Percentiles rank a stretch among this genome's conserved stretches.
Conservation (phyloP, 441 rosid species). For the Erodium texanum region DNA sequence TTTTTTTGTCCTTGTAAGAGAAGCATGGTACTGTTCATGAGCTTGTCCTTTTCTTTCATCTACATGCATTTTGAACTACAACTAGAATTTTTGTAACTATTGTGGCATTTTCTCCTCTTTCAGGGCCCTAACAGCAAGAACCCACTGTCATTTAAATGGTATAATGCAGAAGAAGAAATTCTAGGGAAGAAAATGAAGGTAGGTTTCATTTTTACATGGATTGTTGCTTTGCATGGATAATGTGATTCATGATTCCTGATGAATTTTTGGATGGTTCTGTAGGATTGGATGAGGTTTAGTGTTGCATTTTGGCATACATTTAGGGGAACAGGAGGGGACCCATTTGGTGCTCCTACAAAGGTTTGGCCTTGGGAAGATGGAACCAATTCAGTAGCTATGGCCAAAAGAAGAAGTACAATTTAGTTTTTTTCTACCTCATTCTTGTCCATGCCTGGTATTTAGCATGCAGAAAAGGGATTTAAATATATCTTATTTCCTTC, state of each 20-base stretch:
- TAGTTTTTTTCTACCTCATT: constrained; percentile 1
- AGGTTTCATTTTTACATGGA: not conserved
- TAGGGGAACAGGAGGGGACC: constrained; percentile 82
- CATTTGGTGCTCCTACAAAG: constrained; percentile 83
- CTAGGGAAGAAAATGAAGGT: constrained; percentile 99
- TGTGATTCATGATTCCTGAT: constrained; percentile 17
- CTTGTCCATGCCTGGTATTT: not conserved
- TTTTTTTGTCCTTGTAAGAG: not conserved
- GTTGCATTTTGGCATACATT: constrained; percentile 99
- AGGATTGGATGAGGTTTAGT: constrained; percentile 98
- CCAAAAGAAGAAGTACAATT: constrained; percentile 87
- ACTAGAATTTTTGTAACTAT: not conserved
- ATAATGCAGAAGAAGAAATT: constrained; percentile 74
- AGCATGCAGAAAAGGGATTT: not conserved
- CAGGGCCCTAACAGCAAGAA: constrained; percentile 78
- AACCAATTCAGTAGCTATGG: constrained; percentile 81
- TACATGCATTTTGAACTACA: not conserved
- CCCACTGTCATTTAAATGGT: constrained; percentile 81
- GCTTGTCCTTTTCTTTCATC: not conserved
- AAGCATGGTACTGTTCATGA: not conserved
- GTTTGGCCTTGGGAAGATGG: constrained; percentile 99
- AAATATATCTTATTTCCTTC: not conserved
- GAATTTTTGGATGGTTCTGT: constrained; percentile 12
- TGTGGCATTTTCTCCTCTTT: not conserved
- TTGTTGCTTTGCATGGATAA: not conserved